phyloP scores from a whole-genome alignment of 352 stramenopile species.

The Globisporangium cylindrosporum region DNA sequence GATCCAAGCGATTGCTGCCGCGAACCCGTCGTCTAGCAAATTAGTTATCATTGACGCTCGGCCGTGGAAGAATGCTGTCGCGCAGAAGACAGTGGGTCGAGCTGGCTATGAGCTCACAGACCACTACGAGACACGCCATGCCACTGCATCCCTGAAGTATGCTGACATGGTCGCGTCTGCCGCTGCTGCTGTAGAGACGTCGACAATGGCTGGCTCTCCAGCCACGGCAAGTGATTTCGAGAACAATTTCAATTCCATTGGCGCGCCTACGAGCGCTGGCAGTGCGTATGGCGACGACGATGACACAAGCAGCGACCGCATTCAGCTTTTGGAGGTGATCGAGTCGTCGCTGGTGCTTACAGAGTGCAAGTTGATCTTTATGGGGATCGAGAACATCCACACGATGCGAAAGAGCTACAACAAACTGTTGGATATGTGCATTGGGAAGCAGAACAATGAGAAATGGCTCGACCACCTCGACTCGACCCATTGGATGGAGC shows the following conservation, averaged over 20 bases:
- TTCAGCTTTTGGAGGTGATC: constrained; percentile 37
- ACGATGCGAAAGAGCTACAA: constrained; percentile 86
- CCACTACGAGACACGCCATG: constrained; percentile 73
- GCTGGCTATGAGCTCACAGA: constrained; percentile 88
- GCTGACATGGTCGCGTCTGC: constrained; percentile 54
- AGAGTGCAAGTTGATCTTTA: constrained; percentile 86
- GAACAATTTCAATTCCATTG: constrained; percentile 9
- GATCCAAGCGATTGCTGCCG: constrained; percentile 74
- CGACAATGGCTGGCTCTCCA: constrained; percentile 21
- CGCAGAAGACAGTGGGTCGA: constrained; percentile 87
- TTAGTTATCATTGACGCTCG: constrained; percentile 89
- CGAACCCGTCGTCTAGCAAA: constrained; percentile 74
- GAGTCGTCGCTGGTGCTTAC: constrained; percentile 62
- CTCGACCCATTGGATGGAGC: constrained; percentile 70
- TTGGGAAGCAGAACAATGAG: constrained; percentile 61
- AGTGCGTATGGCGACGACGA: constrained; percentile 27
- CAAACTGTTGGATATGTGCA: constrained; percentile 65
- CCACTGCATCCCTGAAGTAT: constrained; percentile 58
- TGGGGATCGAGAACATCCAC: constrained; percentile 93
- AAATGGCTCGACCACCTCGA: constrained; percentile 81
- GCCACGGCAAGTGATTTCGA: constrained; percentile 10
- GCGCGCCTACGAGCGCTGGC: constrained; percentile 2
- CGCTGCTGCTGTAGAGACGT: constrained; percentile 17
- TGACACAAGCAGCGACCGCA: constrained; percentile 16
- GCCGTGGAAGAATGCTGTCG: constrained; percentile 88